Conservation (phyloP, 83 land plant genomes). For the Diphasiastrum complanatum region DNA sequence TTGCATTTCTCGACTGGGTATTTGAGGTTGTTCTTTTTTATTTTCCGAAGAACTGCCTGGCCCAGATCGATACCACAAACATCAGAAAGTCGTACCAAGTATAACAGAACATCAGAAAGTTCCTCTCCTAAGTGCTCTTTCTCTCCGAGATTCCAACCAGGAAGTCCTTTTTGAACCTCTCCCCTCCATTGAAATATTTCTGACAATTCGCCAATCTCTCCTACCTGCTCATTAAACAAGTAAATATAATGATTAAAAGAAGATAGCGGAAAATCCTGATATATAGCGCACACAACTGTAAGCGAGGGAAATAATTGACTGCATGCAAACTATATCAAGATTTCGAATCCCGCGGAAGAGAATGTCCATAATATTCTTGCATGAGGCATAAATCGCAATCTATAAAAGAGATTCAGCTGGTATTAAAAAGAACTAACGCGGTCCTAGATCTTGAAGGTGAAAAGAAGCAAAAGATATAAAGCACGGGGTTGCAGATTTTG, state of each 20-base stretch:
- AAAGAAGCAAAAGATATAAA: too few relatives aligned
- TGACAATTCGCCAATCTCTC: constrained; percentile 28
- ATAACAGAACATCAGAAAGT: constrained; percentile 27
- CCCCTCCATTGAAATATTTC: constrained; percentile 34
- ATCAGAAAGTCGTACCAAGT: constrained; percentile 32
- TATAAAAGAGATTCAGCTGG: neutral
- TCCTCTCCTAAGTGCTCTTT: constrained; percentile 32
- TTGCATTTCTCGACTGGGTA: constrained; percentile 33
- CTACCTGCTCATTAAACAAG: constrained; percentile 15
- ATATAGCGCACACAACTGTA: neutral
- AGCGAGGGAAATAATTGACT: neutral
- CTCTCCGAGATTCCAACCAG: constrained; percentile 25
- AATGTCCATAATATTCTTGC: neutral
- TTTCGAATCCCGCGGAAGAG: neutral
- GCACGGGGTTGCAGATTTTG: neutral
- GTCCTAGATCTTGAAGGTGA: neutral
- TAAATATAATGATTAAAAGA: neutral
- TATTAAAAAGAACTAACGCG: neutral
- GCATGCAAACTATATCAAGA: neutral
- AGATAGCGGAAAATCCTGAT: neutral
- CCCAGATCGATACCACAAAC: constrained; percentile 28
- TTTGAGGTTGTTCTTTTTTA: constrained; percentile 24
- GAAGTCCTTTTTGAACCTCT: constrained; percentile 22
- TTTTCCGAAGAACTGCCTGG: constrained; percentile 23
- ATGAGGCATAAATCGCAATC: neutral